Evolutionary conservation across 129 eudicot genomes (phyloP).

Genomic region (Chrysanthemum lavandulifolium): DNA sequence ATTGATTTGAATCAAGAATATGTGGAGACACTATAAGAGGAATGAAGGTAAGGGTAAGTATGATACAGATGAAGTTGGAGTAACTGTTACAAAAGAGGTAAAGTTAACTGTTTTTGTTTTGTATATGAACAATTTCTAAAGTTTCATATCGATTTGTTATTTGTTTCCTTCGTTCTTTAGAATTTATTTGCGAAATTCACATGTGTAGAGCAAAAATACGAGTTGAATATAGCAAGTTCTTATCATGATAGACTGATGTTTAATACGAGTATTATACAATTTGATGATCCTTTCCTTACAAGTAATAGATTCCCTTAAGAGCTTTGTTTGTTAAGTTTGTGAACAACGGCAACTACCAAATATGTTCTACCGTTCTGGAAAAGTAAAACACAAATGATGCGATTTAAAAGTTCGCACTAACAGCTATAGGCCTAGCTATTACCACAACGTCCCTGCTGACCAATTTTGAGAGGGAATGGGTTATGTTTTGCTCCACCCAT

Average conservation of each 20-base stretch:
- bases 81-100: constrained; percentile 20
- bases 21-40: constrained; percentile 22
- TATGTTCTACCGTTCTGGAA: neutral
- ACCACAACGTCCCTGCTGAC: neutral
- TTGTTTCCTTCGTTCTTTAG: constrained; percentile 32
- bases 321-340: neutral
- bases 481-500: constrained; percentile 47
- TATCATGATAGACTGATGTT: constrained; percentile 15
- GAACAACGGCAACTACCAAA: neutral
- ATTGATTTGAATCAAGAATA: constrained; percentile 38
- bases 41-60: constrained; percentile 20
- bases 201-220: constrained; percentile 25
- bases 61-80: constrained; percentile 5
- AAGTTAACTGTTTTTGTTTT: constrained; percentile 17
- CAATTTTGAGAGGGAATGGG: constrained; percentile 32
- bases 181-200: constrained; percentile 13
- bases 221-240: constrained; percentile 19
- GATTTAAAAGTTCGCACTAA: neutral
- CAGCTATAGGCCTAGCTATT: neutral
- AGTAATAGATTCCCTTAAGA: neutral
- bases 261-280: neutral
- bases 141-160: constrained; percentile 28
- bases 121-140: constrained; percentile 29
- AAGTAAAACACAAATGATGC: constrained; percentile 13
- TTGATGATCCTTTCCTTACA: neutral